Base-by-base conservation (phyloP, 2,329 filamentous ascomycete species). In the Aquanectria penicillioides region DNA sequence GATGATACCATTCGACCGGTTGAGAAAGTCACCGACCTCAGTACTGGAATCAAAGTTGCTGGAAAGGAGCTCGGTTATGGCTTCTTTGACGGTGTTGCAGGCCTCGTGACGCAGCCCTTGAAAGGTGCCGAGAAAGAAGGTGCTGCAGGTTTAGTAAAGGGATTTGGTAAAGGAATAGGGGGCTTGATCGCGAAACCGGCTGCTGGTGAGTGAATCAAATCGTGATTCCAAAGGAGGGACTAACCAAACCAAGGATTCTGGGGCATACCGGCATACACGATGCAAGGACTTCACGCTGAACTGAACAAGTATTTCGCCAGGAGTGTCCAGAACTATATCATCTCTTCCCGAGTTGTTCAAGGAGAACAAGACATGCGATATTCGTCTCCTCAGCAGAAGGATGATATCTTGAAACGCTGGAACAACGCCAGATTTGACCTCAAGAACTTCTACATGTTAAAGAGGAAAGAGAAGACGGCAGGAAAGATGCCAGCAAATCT, bases 101-200 rank as follows among this genome's bases (percentile, higher is more conserved):
- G 93, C 0, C 78, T 97, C 3, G 84, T 94, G 11, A 94, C 87
- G 0, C 93, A 96, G 64, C 93, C 93, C 0, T 75, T 89, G 5
- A 84, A 85, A 59, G 93, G 76, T 2, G 80, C 80, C 0, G 75
- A 79, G 53, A 81, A 80, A 59, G 79, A 81, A 34, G 80, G 81
- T 1, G 74, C 75, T 1, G 68, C 64, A 3, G 94, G 94, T 1
- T 81, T 94, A 7, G 70, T 93, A 11, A 94, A 94, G 73, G 92
- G 92, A 0, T 81, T 97, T 38, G 93, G 90, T 1, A 95, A 92
- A 71, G 94, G 93, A 1, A 84, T 97, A 33, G 92, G 92, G 5
- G 94, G 94, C 0, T 73, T 96, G 2, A 81, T 95, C 1, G 77
- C 95, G 17, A 97, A 97, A 72, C 91, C 93, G n/a, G 86, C 89